Evolutionary conservation across 805 yeast species (phyloP).

Genomic region (Ogataea glucozyma): DNA sequence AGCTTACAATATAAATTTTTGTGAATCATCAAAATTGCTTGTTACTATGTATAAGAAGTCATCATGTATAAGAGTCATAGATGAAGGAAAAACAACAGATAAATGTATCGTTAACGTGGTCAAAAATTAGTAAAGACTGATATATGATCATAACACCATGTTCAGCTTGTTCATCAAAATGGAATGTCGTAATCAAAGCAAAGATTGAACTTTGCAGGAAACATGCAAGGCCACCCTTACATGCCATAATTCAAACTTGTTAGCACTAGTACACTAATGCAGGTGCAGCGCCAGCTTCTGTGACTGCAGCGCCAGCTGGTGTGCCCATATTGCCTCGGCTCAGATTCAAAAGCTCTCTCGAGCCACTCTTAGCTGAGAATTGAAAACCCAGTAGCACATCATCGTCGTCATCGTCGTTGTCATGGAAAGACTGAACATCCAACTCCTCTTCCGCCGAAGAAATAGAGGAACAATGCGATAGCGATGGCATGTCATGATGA

Average conservation of each 20-base stretch:
- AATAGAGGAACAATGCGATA: slow-evolving; percentile 31
- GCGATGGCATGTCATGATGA: slow-evolving; percentile 29
- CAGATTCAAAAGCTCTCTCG: background rate
- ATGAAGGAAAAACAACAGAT: background rate
- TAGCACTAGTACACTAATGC: slow-evolving; percentile 4
- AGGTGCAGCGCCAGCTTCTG: background rate
- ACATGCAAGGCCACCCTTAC: slow-evolving; percentile 14
- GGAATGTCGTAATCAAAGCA: background rate
- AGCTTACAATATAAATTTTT: background rate
- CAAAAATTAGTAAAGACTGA: background rate
- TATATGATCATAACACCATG: background rate
- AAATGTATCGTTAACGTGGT: too few species aligned
- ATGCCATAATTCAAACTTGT: background rate
- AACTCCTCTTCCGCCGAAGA: slow-evolving; percentile 28
- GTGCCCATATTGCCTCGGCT: background rate
- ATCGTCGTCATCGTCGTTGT: slow-evolving; percentile 9
- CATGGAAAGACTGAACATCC: slow-evolving; percentile 1
- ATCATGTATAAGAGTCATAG: background rate
- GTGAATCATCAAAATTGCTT: background rate
- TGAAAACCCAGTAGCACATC: slow-evolving; percentile 2
- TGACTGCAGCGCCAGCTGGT: background rate
- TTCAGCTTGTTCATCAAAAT: background rate
- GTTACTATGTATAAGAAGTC: slow-evolving; percentile 1
- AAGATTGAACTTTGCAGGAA: background rate
- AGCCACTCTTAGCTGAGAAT: background rate